Evolutionary conservation across 2,329 filamentous ascomycete species (phyloP), one percentile per base, ranked within the genome.

Genomic region (Hypoxylon sp.): DNA sequence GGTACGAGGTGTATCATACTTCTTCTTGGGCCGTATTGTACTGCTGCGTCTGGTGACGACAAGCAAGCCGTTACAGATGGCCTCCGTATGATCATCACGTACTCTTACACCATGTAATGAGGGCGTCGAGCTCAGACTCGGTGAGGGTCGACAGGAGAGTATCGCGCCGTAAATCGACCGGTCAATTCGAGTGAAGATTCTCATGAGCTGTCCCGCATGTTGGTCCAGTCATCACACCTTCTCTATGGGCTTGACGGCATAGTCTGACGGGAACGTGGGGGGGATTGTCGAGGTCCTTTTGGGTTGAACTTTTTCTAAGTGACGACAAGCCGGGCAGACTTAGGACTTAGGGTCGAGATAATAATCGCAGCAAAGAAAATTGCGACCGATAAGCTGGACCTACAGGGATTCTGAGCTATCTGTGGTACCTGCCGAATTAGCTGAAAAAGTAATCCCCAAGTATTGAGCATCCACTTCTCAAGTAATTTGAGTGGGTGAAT

Each of bases 151-250:
- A 78, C 78, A 80, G 72, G 80, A 79, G 75, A 84, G 79, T 77
- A 85, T 81, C 76, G 84, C 83, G 81, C 83, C 81, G 80, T 82
- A 85, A 81, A 85, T 82, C 81, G 84, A 84, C 81, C 84, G 80
- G 79, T 87, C 84, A 79, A 87, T 82, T 84, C 83, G 84, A 80
- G 80, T 83, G 73, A 82, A 79, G 79, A 83, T 79, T 84, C 83
- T 87, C 86, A 88, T 88, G 84, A 81, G 85, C 78, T 82, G 80
- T 80, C 82, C 80, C 77, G 78, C 75, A 77, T 77, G 67, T 66
- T 76, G 69, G 70, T 73, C 70, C 63, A 65, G 70, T 74, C 74
- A 76, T 74, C 72, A 77, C 73, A 74, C 65, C 72, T 70, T 72
- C 70, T 57, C 48, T 71, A 71, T 49, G 24, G 55, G 44, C 7